Percentiles rank a stretch among this genome's conserved stretches.
Evolutionary conservation across 352 stramenopile genomes (phyloP).

Genomic region (Phytophthora chlamydospora): DNA sequence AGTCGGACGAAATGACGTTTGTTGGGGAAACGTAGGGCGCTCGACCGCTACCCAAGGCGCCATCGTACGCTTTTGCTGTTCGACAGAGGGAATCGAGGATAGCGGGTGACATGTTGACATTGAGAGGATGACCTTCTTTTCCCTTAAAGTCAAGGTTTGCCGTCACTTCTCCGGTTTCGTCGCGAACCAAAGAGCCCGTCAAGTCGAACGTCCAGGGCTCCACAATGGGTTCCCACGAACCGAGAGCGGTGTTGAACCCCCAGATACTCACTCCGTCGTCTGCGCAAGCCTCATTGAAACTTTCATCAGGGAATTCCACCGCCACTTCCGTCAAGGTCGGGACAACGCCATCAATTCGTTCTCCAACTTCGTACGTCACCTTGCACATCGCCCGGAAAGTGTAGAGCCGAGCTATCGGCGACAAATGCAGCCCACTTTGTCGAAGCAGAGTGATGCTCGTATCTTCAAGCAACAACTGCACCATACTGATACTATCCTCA

Average conservation of each 20-base stretch:
- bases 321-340: slow-evolving; percentile 36
- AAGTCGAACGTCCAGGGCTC: slow-evolving; percentile 81
- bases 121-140: slow-evolving; percentile 63
- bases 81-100: slow-evolving; percentile 70
- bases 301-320: slow-evolving; percentile 71
- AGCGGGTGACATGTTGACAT: slow-evolving; percentile 71
- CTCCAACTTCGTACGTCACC: slow-evolving; percentile 45
- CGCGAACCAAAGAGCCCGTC: slow-evolving; percentile 35
- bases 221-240: slow-evolving; percentile 80
- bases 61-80: slow-evolving; percentile 67
- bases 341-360: slow-evolving; percentile 23
- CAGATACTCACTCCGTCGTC: slow-evolving; percentile 81
- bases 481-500: slow-evolving; percentile 32
- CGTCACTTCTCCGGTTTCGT: slow-evolving; percentile 53
- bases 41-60: slow-evolving; percentile 22
- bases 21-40: slow-evolving; percentile 49
- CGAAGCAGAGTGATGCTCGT: slow-evolving; percentile 74
- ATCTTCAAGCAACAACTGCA: slow-evolving; percentile 71
- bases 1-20: slow-evolving; percentile 81
- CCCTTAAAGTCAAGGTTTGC: slow-evolving; percentile 61
- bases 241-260: slow-evolving; percentile 77
- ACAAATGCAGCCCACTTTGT: slow-evolving; percentile 79
- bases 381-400: slow-evolving; percentile 75
- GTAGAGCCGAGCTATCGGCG: slow-evolving; percentile 66
- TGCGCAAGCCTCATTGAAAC: slow-evolving; percentile 45